Base-by-base conservation (phyloP, 805 yeast species). In the Barnettozyma pratensis region DNA sequence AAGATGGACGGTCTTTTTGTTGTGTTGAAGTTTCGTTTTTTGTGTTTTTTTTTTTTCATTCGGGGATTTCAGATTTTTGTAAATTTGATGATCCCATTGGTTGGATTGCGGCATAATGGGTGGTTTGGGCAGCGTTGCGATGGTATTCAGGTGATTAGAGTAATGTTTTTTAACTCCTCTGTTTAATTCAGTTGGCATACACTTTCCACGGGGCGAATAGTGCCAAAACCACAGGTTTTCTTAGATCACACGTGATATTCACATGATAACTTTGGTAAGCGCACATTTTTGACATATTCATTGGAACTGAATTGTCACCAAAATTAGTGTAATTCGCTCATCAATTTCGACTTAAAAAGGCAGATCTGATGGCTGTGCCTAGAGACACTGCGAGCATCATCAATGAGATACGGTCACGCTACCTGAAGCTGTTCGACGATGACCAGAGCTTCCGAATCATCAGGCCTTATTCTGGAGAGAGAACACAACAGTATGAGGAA, bases 401-500 rank as follows among this genome's bases (percentile, higher is more conserved):
- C 42, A 61, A 59, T 46, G 50, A 51, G 6, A 44, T 61, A 4
- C 47, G 65, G 26, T 49, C 55, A 5, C 60, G 54, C 44, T 61
- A 54, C 40, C 54, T 61, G 3, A 14, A 40, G 1, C 35, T 41
- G 1, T 50, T 42, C 3, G 61, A 58, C 27, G 57, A 55, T 7
- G 65, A 61, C 9, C 64, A 59, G 48, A 48, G 59, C 10, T 50
- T 42, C 12, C 45, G 65, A 12, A 48, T 59, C 12, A 56, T 61
- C 32, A 45, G 61, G 32, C 62, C 61, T 12, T 56, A 40, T 30
- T 47, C 51, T 12, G 39, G 30, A 10, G 37, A 30, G 8, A n/a
- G 8, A 26, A 12, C 39, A 41, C 40, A 34, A 6, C 4, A 37
- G 32, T 36, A 37, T 28, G 44, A 42, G 14, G 49, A 42, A 12